Base-by-base conservation (phyloP, 2,329 filamentous ascomycete genomes). In the Boeremia exigua region DNA sequence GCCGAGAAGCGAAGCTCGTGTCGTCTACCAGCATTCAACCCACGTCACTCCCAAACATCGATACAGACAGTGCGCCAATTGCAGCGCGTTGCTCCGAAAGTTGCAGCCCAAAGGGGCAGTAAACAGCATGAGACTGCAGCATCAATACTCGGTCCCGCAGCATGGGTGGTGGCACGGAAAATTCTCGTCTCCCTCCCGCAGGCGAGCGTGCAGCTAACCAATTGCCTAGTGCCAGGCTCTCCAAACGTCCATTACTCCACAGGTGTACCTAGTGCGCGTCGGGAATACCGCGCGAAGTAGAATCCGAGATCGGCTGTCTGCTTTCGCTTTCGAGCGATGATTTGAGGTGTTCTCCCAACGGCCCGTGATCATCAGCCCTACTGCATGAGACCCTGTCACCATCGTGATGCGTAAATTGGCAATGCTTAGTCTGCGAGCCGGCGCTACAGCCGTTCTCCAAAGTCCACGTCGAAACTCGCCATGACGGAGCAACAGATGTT, bases 101-200 rank as follows among this genome's bases (percentile, higher is more conserved):
- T 12, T 8, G 30, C 42, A 19, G 47, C 40, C 42, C 12, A 37
- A 32, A 48, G 30, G 27, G 29, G 45, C 39, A 54, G 37, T 32
- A 48, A 38, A 23, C 19, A 38, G 9, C 10, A 36, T 15, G 53
- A 54, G 48, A 37, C 34, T 32, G 25, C 40, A 48, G 50, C 33
- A 39, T 39, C 54, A 48, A 59, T 52, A 61, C 46, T 50, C 32
- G 32, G 38, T 33, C 37, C 46, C 48, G 39, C 48, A 28, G 44
- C 42, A 34, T 38, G 15, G 29, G 34, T 33, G 29, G 27, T 23
- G 17, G 43, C 40, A 43, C 34, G 46, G 43, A 32, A 57, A 47
- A 44, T 45, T 46, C 38, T 59, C 53, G 55, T 61, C 52, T 61
- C 36, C 42, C 25, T 59, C 56, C 36, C 32, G 54, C 48, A 51